phyloP scores from a whole-genome alignment of 2,329 filamentous ascomycete genomes.

The Alternaria ventricosa region DNA sequence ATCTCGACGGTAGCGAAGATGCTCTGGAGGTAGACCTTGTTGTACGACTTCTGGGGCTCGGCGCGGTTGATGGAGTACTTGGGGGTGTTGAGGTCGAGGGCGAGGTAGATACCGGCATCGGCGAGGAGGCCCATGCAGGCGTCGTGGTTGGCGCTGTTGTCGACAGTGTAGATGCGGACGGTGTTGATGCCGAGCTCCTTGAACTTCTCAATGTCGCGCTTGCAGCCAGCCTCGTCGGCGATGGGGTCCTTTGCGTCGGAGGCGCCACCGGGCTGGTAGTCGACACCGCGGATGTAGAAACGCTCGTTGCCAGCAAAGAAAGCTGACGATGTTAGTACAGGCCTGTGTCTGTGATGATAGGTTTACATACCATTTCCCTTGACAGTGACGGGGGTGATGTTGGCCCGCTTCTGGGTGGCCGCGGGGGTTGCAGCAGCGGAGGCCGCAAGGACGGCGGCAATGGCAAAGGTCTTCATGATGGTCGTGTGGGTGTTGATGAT shows the following conservation, averaged over 20 bases:
- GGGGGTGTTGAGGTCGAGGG: constrained; percentile 90
- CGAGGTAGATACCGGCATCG: constrained; percentile 88
- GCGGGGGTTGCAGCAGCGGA: constrained; percentile 54
- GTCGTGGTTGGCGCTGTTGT: constrained; percentile 83
- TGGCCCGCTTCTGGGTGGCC: constrained; percentile 45
- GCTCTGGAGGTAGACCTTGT: constrained; percentile 81
- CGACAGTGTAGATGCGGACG: constrained; percentile 88
- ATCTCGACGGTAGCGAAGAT: constrained; percentile 88
- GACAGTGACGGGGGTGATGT: constrained; percentile 63
- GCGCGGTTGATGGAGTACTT: constrained; percentile 85
- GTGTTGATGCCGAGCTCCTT: constrained; percentile 88
- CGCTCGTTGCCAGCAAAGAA: constrained; percentile 69
- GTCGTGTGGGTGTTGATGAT: constrained; percentile 11
- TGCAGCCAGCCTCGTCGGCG: constrained; percentile 72
- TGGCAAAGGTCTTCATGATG: constrained; percentile 61
- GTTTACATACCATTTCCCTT: constrained; percentile 64
- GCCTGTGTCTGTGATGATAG: too few relatives aligned
- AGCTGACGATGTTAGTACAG: constrained; percentile 46
- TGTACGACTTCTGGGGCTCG: constrained; percentile 79
- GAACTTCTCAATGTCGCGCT: constrained; percentile 82
- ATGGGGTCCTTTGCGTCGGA: constrained; percentile 75
- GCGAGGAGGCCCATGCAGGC: constrained; percentile 82
- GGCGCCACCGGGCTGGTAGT: constrained; percentile 71
- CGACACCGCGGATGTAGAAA: constrained; percentile 67
- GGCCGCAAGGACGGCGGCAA: constrained; percentile 56